Conservation (phyloP, 495 filamentous ascomycete species). For the Penicillium argentinense region DNA sequence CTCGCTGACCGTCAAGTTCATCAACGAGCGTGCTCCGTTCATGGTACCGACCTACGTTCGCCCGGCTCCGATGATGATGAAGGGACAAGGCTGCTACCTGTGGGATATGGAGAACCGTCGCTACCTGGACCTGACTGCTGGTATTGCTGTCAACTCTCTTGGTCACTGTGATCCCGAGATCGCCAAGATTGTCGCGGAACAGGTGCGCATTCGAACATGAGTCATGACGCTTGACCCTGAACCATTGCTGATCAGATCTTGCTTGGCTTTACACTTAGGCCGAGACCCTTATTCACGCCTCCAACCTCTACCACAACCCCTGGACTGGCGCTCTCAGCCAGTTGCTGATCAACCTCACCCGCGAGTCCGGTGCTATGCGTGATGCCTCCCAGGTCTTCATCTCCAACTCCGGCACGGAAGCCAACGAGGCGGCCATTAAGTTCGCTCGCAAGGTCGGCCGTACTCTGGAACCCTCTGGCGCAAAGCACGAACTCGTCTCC, state of each 20-base stretch:
- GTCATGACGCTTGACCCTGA: neutral
- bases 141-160: constrained; percentile 92
- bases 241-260: constrained; percentile 14
- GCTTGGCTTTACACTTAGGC: constrained; percentile 52
- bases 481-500: constrained; percentile 80
- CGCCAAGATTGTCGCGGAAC: constrained; percentile 66
- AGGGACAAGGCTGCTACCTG: constrained; percentile 79
- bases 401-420: constrained; percentile 92
- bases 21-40: constrained; percentile 70
- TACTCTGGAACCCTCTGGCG: constrained; percentile 63
- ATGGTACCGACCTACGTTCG: constrained; percentile 96
- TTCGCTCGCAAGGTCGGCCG: constrained; percentile 91
- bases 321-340: constrained; percentile 88
- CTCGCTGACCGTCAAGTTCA: constrained; percentile 71
- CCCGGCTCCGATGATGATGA: constrained; percentile 85
- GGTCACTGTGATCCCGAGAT: constrained; percentile 83
- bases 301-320: constrained; percentile 93
- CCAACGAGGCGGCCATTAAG: constrained; percentile 97
- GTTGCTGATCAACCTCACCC: constrained; percentile 76
- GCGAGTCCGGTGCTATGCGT: constrained; percentile 74
- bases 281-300: constrained; percentile 79
- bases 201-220: constrained; percentile 48
- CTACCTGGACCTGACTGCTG: constrained; percentile 92
- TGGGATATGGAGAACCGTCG: constrained; percentile 86
- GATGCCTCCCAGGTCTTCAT: constrained; percentile 82